These are phyloP conservation scores for Leccinum truebloodii DNA, from an alignment of 768 basidiomycete species.

Conservation along the genomic window DNA sequence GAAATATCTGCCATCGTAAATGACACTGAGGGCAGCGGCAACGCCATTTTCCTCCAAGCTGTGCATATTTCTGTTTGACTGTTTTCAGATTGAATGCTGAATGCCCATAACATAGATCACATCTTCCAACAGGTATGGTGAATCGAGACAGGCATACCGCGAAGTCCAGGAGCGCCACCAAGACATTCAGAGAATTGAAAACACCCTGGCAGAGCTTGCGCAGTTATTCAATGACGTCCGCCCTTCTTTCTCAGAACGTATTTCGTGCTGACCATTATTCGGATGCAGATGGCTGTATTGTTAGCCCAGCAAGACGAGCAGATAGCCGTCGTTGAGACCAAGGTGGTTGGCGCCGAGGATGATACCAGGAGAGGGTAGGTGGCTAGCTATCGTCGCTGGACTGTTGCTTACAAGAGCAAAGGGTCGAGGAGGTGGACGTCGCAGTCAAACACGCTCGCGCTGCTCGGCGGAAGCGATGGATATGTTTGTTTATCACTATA, in stretches of 20 bases:
- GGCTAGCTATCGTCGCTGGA: not conserved
- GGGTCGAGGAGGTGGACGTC: constrained; percentile 59
- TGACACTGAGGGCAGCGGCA: constrained; percentile 54
- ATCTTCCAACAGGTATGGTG: constrained; percentile 78
- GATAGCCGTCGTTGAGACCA: constrained; percentile 61
- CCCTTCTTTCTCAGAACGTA: not conserved
- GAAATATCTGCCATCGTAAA: constrained; percentile 72
- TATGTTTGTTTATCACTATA: constrained; percentile 71
- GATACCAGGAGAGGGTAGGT: constrained; percentile 75
- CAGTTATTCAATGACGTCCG: constrained; percentile 84
- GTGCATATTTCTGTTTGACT: constrained; percentile 34
- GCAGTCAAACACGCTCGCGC: constrained; percentile 69
- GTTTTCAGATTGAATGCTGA: not conserved
- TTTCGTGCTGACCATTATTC: constrained; percentile 1
- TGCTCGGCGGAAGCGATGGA: constrained; percentile 83
- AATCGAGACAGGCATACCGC: constrained; percentile 76
- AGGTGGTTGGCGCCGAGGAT: constrained; percentile 59
- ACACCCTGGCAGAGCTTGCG: constrained; percentile 84
- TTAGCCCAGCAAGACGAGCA: constrained; percentile 81
- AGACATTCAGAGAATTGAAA: constrained; percentile 83
- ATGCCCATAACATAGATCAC: constrained; percentile 50
- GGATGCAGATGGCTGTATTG: constrained; percentile 68
- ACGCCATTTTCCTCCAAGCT: constrained; percentile 79
- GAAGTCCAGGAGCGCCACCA: constrained; percentile 90
- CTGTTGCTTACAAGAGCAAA: not conserved